These are phyloP conservation scores for Trichosporon coremiiforme DNA, from an alignment of 1,284 basidiomycete genomes.

Conservation along the genomic window DNA sequence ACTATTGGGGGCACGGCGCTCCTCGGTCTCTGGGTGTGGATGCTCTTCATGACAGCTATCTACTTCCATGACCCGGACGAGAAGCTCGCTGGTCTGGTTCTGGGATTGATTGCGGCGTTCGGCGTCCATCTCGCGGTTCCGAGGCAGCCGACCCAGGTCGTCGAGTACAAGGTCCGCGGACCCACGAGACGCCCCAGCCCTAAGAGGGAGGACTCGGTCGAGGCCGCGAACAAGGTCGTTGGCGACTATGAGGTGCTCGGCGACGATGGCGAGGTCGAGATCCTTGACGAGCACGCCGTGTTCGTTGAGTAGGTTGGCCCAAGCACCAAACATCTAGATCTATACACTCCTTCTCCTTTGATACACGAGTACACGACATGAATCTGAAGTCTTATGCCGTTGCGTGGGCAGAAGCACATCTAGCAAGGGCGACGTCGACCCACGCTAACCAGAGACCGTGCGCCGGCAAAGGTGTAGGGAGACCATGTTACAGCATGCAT, in stretches of 20 bases:
- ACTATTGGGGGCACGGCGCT: slow-evolving; percentile 52
- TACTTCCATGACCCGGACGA: slow-evolving; percentile 90
- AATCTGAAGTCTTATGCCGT: neutral
- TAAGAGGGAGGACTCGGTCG: slow-evolving; percentile 18
- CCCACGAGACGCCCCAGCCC: slow-evolving; percentile 24
- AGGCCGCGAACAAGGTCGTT: slow-evolving; percentile 10
- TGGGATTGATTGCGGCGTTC: slow-evolving; percentile 36
- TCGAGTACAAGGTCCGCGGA: slow-evolving; percentile 33
- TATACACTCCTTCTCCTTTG: neutral
- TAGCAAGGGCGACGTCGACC: neutral
- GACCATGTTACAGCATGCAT: slow-evolving; percentile 10
- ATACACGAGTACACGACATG: neutral
- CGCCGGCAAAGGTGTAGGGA: neutral
- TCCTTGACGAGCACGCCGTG: neutral
- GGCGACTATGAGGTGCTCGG: slow-evolving; percentile 8
- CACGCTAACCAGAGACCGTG: neutral
- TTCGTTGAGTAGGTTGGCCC: neutral
- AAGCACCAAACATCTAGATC: neutral
- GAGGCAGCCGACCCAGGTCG: slow-evolving; percentile 27
- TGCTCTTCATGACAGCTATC: slow-evolving; percentile 75
- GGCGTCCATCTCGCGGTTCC: slow-evolving; percentile 36
- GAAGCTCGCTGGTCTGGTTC: slow-evolving; percentile 74
- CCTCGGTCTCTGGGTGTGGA: slow-evolving; percentile 71
- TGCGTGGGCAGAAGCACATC: neutral
- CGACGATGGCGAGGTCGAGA: slow-evolving; percentile 10